Evolutionary conservation across 2,329 filamentous ascomycete genomes (phyloP).

Genomic region (Ophiostoma fasciatum): DNA sequence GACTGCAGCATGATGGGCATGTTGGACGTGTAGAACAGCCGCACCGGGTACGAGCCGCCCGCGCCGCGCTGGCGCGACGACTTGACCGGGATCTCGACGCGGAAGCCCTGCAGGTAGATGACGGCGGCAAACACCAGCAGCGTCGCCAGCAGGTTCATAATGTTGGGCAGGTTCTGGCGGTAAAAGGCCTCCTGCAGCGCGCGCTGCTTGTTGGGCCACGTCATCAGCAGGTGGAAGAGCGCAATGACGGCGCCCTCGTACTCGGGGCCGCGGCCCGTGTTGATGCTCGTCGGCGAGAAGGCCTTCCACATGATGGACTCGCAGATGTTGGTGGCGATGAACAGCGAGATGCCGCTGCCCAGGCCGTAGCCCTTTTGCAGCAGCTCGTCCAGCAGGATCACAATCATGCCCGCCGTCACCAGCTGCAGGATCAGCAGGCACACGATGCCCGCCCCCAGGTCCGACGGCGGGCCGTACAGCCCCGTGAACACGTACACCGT

Average conservation of each 20-base stretch:
- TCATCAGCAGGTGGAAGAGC: constrained; percentile 93
- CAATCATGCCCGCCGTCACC: constrained; percentile 92
- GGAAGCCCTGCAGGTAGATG: constrained; percentile 99
- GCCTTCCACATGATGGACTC: constrained; percentile 99
- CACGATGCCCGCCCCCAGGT: constrained; percentile 95
- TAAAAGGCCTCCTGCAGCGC: constrained; percentile 98
- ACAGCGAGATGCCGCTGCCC: constrained; percentile 95
- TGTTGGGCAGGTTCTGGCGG: constrained; percentile 96
- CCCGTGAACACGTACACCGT: constrained; percentile 97
- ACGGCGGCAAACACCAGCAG: constrained; percentile 88
- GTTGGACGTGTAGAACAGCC: constrained; percentile 99
- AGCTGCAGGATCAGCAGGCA: constrained; percentile 97
- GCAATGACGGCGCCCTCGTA: constrained; percentile 98
- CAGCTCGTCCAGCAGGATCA: constrained; percentile 97
- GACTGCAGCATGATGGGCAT: constrained; percentile 99
- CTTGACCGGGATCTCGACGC: constrained; percentile 99
- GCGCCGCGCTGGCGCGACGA: constrained; percentile 97
- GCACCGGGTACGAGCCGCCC: constrained; percentile 93
- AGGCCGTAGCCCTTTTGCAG: constrained; percentile 99
- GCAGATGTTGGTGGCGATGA: constrained; percentile 99
- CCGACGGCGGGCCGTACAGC: constrained; percentile 91
- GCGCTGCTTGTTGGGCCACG: constrained; percentile 98
- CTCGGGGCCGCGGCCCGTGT: constrained; percentile 96
- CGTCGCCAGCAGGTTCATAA: constrained; percentile 96
- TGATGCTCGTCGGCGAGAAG: constrained; percentile 97